Percentiles rank a stretch among this genome's conserved stretches.
Evolutionary conservation across 495 filamentous ascomycete genomes (phyloP).

Genomic region (Hypoxylon fuscum): DNA sequence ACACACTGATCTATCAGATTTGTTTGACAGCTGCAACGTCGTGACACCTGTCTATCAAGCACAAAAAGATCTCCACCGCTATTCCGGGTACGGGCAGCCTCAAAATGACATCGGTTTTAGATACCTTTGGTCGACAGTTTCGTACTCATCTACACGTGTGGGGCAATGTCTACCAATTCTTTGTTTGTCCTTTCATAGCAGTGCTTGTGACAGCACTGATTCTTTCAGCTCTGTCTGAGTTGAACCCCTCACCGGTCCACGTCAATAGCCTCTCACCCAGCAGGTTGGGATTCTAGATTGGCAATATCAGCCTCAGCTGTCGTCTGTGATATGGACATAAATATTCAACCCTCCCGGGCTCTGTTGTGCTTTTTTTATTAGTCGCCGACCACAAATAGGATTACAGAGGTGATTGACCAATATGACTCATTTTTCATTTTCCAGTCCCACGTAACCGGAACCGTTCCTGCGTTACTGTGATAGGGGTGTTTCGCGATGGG

Average conservation of each 20-base stretch:
- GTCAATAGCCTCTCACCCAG: conserved; percentile 8
- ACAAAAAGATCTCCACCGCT: conserved; percentile 28
- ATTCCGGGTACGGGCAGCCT: conserved; percentile 32
- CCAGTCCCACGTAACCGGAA: conserved; percentile 21
- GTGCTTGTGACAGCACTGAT: background rate
- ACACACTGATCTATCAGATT: conserved; percentile 5
- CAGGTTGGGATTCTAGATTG: background rate
- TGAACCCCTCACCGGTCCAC: conserved; percentile 9
- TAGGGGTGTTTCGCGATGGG: conserved; percentile 1
- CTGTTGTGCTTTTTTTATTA: too few relatives aligned
- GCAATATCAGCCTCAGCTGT: conserved; percentile 10
- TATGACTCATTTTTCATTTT: conserved; percentile 14
- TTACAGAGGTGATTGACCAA: conserved; percentile 1
- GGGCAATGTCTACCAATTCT: conserved; percentile 17
- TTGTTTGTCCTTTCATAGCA: conserved; percentile 9
- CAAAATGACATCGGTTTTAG: conserved; percentile 35
- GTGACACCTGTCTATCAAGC: conserved; percentile 23
- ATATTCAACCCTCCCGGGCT: background rate
- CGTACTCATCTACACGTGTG: conserved; percentile 15
- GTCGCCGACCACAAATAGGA: conserved; percentile 30
- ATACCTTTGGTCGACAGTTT: conserved; percentile 27
- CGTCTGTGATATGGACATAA: background rate
- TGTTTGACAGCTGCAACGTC: conserved; percentile 25
- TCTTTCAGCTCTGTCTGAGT: conserved; percentile 20
- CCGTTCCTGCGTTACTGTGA: conserved; percentile 7